Percentiles rank a stretch among this genome's conserved stretches.
phyloP scores from a whole-genome alignment of 2,329 filamentous ascomycete genomes.

The Penicillium hordei region DNA sequence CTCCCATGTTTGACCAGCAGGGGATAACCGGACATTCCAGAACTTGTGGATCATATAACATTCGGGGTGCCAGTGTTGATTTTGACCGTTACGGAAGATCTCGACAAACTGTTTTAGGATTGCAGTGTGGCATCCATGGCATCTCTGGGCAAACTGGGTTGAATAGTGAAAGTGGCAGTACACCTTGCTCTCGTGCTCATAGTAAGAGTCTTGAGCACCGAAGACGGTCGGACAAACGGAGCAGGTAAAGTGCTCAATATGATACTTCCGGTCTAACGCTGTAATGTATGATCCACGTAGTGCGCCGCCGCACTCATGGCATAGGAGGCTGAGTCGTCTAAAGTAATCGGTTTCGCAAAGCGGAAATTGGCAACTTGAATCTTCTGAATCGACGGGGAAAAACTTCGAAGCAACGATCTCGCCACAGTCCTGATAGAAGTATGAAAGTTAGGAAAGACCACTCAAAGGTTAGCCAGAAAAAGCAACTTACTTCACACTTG shows the following conservation, averaged over 20 bases:
- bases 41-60: constrained; percentile 99
- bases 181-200: constrained; percentile 93
- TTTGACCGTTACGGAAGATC: constrained; percentile 95
- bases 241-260: constrained; percentile 98
- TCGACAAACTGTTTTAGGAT: constrained; percentile 99
- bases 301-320: constrained; percentile 87
- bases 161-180: constrained; percentile 99
- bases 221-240: constrained; percentile 97
- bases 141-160: constrained; percentile 92
- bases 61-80: constrained; percentile 99
- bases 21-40: constrained; percentile 89
- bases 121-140: constrained; percentile 93
- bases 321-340: constrained; percentile 83
- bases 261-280: constrained; percentile 94
- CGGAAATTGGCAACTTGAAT: constrained; percentile 80
- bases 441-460: constrained; percentile 21
- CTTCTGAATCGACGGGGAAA: constrained; percentile 91
- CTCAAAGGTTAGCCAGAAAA: not conserved
- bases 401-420: constrained; percentile 98
- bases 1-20: constrained; percentile 55
- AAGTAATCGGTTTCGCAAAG: constrained; percentile 99
- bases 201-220: constrained; percentile 96
- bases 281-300: constrained; percentile 97
- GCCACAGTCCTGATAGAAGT: constrained; percentile 73
- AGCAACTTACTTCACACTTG: constrained; percentile 77